Evolutionary conservation across 2,329 filamentous ascomycete genomes (phyloP), one percentile per base, ranked within the genome.

Genomic region (Paecilomyces fulvus): DNA sequence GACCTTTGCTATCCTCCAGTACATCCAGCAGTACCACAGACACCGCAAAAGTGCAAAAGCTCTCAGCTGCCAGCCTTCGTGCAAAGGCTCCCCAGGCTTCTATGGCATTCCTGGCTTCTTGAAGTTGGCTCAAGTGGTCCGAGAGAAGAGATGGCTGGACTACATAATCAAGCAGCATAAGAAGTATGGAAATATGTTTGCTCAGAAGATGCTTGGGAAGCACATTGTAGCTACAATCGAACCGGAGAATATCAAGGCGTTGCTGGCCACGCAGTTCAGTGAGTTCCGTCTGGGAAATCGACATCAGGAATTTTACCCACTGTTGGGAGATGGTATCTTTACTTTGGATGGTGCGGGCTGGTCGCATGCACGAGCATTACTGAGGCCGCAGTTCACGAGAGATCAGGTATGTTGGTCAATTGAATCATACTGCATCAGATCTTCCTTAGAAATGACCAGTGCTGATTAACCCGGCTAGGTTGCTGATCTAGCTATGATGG

Each of bases 321-420:
- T 76, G 49, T 61, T 76, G 3, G 74, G 73, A 0, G 69, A 73
- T 73, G 77, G 79, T 6, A 84, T 84, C 58, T 73, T 73, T 71
- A 87, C 86, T 0, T 90, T 89, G 0, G 91, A 96, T 70, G 87
- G 88, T 2, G 77, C 83, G 4, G 75, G 80, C 49, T 96, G 92
- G 92, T 87, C 92, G 64, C 80, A 83, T 62, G 89, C 86, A 52
- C 82, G 92, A 3, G 86, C 89, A 60, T 77, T 96, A 59, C 84
- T 96, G 62, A 80, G 91, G 8, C 91, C 92, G 0, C 90, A 94
- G 67, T 96, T 96, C 72, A 84, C 90, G 61, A 87, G 87, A 64
- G 88, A 95, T 67, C 87, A 91, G 49, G 83, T 96, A 21, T 85
- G 85, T 49, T 23, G 10, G 21, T 28, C 3, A 20, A 23, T 10